Base-by-base conservation (phyloP, 176 grass and related monocot species). In the Puya raimondii region DNA sequence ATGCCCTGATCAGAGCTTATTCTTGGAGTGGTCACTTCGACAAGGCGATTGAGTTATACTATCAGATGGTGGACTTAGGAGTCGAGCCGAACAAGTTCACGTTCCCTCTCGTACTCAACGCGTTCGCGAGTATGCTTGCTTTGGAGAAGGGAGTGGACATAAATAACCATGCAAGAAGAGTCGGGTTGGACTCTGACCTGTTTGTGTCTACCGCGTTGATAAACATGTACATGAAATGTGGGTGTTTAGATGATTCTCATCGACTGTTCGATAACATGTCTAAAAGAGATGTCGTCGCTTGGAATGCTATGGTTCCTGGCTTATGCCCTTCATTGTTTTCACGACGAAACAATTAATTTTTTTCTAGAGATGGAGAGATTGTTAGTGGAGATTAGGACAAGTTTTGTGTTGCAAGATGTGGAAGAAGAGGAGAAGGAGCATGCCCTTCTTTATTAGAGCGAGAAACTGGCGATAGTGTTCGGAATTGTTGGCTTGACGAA, bases 21-120 rank as follows among this genome's bases (percentile, higher is more conserved):
- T 87, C 91, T 74, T 88, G 80, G 85, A 64, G 53, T 51, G 87
- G 81, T 0, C 88, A 79, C 6, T 72, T 67, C 52, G 33, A n/a
- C n/a, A n/a, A 52, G 15, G 80, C 77, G 26, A 68, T 91, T 11
- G 56, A 71, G 21, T 54, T 96, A 26, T 96, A 96, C 64, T 18
- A 74, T 56, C 48, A 68, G 13, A 94, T 96, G 88, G 53, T 88
- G 65, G 13, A 14, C 47, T 51, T 25, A 49, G 63, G 85, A 15
- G 17, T 88, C 47, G 3, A 74, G 64, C 82, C 82, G 23, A 80
- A 85, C 74, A 91, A 91, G 50, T 96, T 86, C 74, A 88, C 87
- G 10, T 96, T 96, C 64, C 91, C 85, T 5, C 91, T 88, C 74
- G 82, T 83, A 71, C 78, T 96, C 77, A 91, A 91, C 74, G 91